A percentile compares a stretch with the other conserved stretches of the same genome.
Conservation (phyloP, 2,329 filamentous ascomycete species). For the Ilyonectria sp. region DNA sequence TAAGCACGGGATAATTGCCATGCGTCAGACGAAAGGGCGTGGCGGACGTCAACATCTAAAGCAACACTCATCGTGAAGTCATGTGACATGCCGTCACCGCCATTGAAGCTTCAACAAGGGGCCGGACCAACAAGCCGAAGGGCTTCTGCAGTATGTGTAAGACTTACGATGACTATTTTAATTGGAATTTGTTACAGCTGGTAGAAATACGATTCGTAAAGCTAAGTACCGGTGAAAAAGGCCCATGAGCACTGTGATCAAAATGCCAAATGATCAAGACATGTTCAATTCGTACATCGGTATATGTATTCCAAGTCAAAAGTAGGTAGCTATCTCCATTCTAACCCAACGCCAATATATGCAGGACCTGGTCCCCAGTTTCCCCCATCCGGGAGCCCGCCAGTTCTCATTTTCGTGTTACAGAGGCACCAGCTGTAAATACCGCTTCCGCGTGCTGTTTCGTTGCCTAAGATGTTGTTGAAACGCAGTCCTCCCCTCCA, state of each 20-base stretch:
- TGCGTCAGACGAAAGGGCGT: constrained; percentile 43
- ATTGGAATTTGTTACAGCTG: background rate
- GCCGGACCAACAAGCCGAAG: background rate
- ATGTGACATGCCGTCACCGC: constrained; percentile 41
- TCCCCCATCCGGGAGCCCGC: constrained; percentile 20
- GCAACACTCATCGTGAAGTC: constrained; percentile 50
- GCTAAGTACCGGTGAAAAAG: background rate
- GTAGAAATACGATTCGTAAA: background rate
- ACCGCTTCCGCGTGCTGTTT: constrained; percentile 36
- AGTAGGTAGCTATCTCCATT: constrained; percentile 37
- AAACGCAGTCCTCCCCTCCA: background rate
- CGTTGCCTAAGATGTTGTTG: constrained; percentile 12
- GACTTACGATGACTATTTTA: background rate
- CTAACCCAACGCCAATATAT: constrained; percentile 49
- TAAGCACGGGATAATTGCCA: constrained; percentile 18
- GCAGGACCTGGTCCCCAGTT: constrained; percentile 24
- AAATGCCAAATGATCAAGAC: constrained; percentile 3
- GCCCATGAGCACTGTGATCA: background rate
- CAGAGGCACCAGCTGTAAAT: constrained; percentile 34
- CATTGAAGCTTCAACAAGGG: constrained; percentile 7
- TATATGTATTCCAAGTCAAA: constrained; percentile 33
- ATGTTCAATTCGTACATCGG: constrained; percentile 29
- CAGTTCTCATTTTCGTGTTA: constrained; percentile 39
- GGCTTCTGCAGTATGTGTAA: too few species aligned
- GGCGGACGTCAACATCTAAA: constrained; percentile 44